A percentile compares a stretch with the other conserved stretches of the same genome.
These are phyloP conservation scores for Neofusicoccum sp. DNA, from an alignment of 2,329 filamentous ascomycete genomes.

Conservation along the genomic window DNA sequence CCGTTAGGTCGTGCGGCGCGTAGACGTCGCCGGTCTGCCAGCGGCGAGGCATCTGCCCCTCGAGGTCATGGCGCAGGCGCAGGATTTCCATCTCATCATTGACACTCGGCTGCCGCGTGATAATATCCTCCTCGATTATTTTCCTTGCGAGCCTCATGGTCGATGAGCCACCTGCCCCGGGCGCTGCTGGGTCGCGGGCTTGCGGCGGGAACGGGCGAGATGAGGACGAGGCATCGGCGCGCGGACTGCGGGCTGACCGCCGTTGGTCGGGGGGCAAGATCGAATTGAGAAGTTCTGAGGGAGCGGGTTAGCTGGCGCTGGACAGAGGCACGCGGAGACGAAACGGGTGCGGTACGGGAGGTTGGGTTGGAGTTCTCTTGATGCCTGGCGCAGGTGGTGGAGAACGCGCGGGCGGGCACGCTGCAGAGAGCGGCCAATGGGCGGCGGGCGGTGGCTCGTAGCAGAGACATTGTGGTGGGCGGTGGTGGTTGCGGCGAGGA, in stretches of 20 bases:
- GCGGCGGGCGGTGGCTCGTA: not conserved
- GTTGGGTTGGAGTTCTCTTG: not conserved
- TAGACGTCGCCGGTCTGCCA: constrained; percentile 86
- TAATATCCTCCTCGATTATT: not conserved
- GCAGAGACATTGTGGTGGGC: constrained; percentile 1
- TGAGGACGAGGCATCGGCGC: no score
- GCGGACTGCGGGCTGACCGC: not conserved
- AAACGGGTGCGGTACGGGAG: not conserved
- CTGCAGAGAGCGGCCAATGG: not conserved
- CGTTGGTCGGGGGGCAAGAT: not conserved
- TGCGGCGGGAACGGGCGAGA: not conserved
- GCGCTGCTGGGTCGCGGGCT: not conserved
- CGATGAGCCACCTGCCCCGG: not conserved
- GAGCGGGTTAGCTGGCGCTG: not conserved
- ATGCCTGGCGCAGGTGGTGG: not conserved
- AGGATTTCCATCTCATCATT: not conserved
- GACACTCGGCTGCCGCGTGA: not conserved
- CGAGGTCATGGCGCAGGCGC: constrained; percentile 49
- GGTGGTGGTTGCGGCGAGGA: not conserved
- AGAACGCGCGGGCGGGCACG: constrained; percentile 2
- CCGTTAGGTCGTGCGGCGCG: constrained; percentile 81
- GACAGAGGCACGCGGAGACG: not conserved
- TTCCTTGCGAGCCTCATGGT: no score
- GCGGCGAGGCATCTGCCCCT: constrained; percentile 66
- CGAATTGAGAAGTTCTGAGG: not conserved